A percentile compares a stretch with the other conserved stretches of the same genome.
phyloP scores from a whole-genome alignment of 306 rosid genomes.

The Vigna mungo region DNA sequence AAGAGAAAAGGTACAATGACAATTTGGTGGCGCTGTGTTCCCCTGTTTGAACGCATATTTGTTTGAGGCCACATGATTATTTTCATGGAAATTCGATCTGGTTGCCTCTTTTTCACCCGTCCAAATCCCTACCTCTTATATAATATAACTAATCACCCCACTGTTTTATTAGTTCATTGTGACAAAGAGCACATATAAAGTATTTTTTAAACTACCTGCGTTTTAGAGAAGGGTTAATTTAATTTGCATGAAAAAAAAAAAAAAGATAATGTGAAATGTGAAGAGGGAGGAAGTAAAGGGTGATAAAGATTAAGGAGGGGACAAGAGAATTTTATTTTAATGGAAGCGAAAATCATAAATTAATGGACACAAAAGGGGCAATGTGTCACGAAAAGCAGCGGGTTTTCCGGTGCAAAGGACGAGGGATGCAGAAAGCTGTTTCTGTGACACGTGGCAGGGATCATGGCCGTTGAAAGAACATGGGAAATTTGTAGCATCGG shows the following conservation, averaged over 20 bases:
- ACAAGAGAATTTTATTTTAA: constrained; percentile 32
- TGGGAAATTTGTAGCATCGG: constrained; percentile 37
- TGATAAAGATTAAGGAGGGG: constrained; percentile 10
- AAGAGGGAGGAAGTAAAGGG: neutral
- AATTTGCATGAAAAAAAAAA: neutral
- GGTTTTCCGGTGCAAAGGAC: constrained; percentile 91
- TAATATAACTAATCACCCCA: constrained; percentile 23
- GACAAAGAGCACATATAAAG: neutral
- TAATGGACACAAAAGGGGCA: constrained; percentile 50
- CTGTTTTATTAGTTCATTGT: neutral
- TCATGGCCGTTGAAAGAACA: constrained; percentile 39
- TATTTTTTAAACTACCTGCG: neutral
- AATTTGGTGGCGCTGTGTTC: constrained; percentile 73
- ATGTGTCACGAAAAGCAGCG: constrained; percentile 88
- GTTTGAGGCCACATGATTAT: constrained; percentile 52
- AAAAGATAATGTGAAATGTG: too few species aligned
- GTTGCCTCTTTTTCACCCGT: constrained; percentile 59
- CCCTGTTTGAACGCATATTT: constrained; percentile 41
- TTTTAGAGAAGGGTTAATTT: too few species aligned
- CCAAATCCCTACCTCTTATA: constrained; percentile 50
- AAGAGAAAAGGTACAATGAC: constrained; percentile 39
- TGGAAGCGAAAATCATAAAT: constrained; percentile 28
- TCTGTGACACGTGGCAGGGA: constrained; percentile 50
- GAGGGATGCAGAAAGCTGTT: constrained; percentile 60
- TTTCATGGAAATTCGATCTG: constrained; percentile 47